Conservation (phyloP, 2,329 filamentous ascomycete genomes). For the Paracamarosporium sp. region DNA sequence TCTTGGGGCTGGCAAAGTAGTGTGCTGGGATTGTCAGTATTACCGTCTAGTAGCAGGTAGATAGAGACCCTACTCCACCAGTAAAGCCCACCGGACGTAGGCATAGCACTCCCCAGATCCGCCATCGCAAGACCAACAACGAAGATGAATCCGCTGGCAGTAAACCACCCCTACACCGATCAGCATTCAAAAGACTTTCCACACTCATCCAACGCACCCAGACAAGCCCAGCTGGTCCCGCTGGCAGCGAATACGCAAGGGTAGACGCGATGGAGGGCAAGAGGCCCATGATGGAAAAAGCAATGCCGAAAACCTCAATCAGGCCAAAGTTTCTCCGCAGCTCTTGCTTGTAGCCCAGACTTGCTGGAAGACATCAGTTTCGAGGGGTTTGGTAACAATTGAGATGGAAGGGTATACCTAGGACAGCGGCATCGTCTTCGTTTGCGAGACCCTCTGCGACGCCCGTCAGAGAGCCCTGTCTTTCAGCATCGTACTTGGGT, state of each 20-base stretch:
- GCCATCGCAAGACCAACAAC: slow-evolving; percentile 67
- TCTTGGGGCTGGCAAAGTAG: slow-evolving; percentile 62
- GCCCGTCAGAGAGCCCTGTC: slow-evolving; percentile 18
- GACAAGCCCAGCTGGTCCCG: slow-evolving; percentile 67
- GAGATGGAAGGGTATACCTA: slow-evolving; percentile 33
- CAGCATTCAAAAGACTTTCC: neutral
- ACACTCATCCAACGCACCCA: slow-evolving; percentile 53
- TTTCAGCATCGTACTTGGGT: slow-evolving; percentile 17
- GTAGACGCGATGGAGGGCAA: slow-evolving; percentile 68
- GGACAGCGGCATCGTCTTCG: slow-evolving; percentile 49
- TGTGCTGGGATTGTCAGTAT: slow-evolving; percentile 52
- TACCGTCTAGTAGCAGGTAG: slow-evolving; percentile 15
- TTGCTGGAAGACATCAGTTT: slow-evolving; percentile 18
- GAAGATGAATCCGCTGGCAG: slow-evolving; percentile 65
- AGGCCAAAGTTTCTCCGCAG: slow-evolving; percentile 67
- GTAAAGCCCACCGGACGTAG: slow-evolving; percentile 65
- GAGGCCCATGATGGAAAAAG: slow-evolving; percentile 62
- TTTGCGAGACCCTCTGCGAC: slow-evolving; percentile 35
- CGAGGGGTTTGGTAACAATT: neutral
- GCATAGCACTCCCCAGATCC: slow-evolving; percentile 55
- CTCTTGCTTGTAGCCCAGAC: slow-evolving; percentile 62
- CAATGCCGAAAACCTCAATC: slow-evolving; percentile 64
- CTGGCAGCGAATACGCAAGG: slow-evolving; percentile 64
- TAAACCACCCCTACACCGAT: slow-evolving; percentile 58
- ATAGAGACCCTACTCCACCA: slow-evolving; percentile 53